Evolutionary conservation across 345 rosid genomes (phyloP), one percentile per base, ranked within the genome.

Genomic region (Abelmoschus esculentus): DNA sequence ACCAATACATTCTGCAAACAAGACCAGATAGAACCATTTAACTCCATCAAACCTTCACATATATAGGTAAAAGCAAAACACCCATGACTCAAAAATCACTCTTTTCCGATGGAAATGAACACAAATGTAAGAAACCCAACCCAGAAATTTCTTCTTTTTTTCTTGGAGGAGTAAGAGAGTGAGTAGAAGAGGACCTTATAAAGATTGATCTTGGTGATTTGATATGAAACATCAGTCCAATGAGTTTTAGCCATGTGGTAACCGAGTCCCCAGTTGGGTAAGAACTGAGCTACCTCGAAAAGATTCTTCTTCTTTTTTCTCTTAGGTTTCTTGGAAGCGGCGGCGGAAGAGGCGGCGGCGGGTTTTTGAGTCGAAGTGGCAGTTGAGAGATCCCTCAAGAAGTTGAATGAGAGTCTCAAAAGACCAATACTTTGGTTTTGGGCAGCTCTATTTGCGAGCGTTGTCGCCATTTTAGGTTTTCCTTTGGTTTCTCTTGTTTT

Each of bases 191-290:
- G 52, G 36, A 90, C 98, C 96, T 90, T 95, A 75, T 92, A 86
- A 78, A 96, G 99, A 81, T 92, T 57, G 34, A 92, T 85, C 73
- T 89, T 96, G 67, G 97, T 92, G 91, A 96, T 86, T 79, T 92
- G 82, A 60, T 96, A 96, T 29, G 95, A 89, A 61, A 96, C 84
- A 47, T 81, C 85, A n/a, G 58, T 68, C 99, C 99, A 92, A 76
- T 96, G 99, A 66, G 91, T 83, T 83, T 96, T 92, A 40, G 99
- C 96, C 95, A 90, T 78, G 79, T 90, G 92, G 76, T 86, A 96
- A 3, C 97, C 98, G 56, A 90, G 71, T 17, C 99, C 99, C 98
- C 98, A 90, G 44, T 89, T 85, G 54, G 99, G 97, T 67, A 96
- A 78, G 70, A 90, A 92, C 85, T 89, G 97, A 67, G 90, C 95